Base-by-base conservation (phyloP, 306 rosid genomes). In the Prinsepia uniflora region DNA sequence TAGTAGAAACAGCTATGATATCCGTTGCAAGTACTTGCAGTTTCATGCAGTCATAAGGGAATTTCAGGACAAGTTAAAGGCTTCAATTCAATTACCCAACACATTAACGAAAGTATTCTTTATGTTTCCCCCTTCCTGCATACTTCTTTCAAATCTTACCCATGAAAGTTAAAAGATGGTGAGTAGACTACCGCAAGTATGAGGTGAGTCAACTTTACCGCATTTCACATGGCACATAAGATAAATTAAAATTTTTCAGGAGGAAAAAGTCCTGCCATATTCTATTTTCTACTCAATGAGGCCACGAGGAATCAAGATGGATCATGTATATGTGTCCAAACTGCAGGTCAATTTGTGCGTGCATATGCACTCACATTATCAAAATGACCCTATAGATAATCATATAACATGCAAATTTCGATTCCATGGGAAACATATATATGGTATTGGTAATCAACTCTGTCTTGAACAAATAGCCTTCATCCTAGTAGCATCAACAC, bases 391-490 rank as follows among this genome's bases (percentile, higher is more conserved):
- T 1, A 30, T 30, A 30, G 36, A 30, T 30, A 1, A 30, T 30
- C 36, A 30, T 30, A 30, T 30, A 30, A 30, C 36, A 30, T 30
- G 36, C 36, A 30, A 30, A 30, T 1, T 30, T 3, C 3, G 36
- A 30, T 30, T 30, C 36, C 36, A 30, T 30, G 36, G 36, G 36
- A 30, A 30, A 30, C 36, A 30, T 47, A 48, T 12, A 48, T 5
- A 20, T 24, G 49, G 36, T 20, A 47, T 62, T 34, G 62, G 76
- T 50, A 72, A 13, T 60, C 36, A 68, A 49, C 60, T 34, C 6
- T 49, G 49, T 59, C 42, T 59, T 42, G 70, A 39, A 81, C 30
- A 73, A 19, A 72, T 69, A 65, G 12, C 34, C 76, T 58, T 46
- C 67, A 17, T 49, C 30, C 52, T 61, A 68, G 62, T 54, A 48